Base-by-base conservation (phyloP, 768 basidiomycete species). In the Macrocybe gigantea region DNA sequence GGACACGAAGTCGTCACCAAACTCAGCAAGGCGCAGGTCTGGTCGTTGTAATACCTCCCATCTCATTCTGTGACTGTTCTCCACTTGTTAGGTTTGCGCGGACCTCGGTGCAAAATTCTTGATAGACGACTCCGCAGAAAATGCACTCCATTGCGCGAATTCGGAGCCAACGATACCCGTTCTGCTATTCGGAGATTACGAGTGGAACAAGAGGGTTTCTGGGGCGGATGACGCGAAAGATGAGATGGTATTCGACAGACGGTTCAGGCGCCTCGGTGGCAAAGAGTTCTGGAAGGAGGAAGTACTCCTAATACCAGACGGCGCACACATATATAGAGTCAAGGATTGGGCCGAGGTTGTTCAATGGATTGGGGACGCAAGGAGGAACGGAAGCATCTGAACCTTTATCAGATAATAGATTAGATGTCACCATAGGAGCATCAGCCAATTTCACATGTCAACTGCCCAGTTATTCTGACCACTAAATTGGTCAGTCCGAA, bases 111-210 rank as follows among this genome's bases (percentile, higher is more conserved):
- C 88, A 8, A 70, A 73, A 36, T 59, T 89, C 35, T 67, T 92
- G 45, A 80, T 92, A 49, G 89, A 92, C 62, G 89, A 92, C 66
- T 88, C 87, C 5, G 57, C 83, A 37, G 88, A 91, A 63, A 90
- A 91, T 62, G 85, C 83, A 34, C 53, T 85, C 29, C 73, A 79
- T 48, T 82, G 82, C 52, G 73, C 71, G 0, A 71, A 63, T 5
- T 68, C 74, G 33, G 54, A 61, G 13, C 68, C 71, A n/a, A 73
- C 77, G 1, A 77, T 75, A 10, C 77, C 73, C 2, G 82, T 85
- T 31, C 62, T 91, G 36, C 71, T 92, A 5, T 90, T 91, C 54
- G 89, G 89, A 14, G 64, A 79, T 47, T 88, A 89, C 57, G 71
- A 78, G 53, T 91, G 89, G 89, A 88, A 84, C 57, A 68, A 78